Percentiles rank a stretch among this genome's conserved stretches.
Evolutionary conservation across 768 basidiomycete genomes (phyloP).

Genomic region (Pleurotus tuber-regium): DNA sequence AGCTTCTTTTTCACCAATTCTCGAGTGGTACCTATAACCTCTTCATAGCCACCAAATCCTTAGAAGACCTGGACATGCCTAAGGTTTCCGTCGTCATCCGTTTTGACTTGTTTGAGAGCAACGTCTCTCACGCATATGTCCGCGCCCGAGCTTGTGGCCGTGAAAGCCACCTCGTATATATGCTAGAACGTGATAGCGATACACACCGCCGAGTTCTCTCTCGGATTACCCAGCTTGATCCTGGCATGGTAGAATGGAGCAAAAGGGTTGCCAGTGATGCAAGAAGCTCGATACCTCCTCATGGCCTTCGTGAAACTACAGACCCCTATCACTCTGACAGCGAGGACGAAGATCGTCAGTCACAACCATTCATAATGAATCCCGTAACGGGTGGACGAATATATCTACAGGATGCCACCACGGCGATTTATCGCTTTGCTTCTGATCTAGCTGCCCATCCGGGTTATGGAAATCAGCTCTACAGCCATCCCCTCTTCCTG

Average conservation of each 20-base stretch:
- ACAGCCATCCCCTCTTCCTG: conserved; percentile 32
- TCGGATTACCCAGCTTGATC: conserved; percentile 35
- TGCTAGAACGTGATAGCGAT: conserved; percentile 60
- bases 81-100: conserved; percentile 58
- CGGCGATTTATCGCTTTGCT: conserved; percentile 53
- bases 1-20: conserved; percentile 49
- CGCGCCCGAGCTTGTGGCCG: conserved; percentile 45
- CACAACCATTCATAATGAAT: conserved; percentile 47
- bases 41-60: conserved; percentile 55
- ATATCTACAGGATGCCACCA: conserved; percentile 54
- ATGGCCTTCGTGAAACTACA: conserved; percentile 33
- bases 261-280: conserved; percentile 36
- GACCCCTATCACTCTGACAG: conserved; percentile 47
- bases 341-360: conserved; percentile 42
- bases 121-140: conserved; percentile 55
- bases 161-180: conserved; percentile 55
- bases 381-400: conserved; percentile 62
- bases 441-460: conserved; percentile 19
- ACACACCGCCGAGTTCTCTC: conserved; percentile 52
- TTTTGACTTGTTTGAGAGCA: conserved; percentile 65
- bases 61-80: conserved; percentile 61
- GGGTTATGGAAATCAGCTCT: not conserved
- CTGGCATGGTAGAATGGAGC: conserved; percentile 48
- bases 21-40: conserved; percentile 58
- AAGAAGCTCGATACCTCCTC: conserved; percentile 44